Base-by-base conservation (phyloP, 345 rosid genomes). In the Alliaria petiolata region DNA sequence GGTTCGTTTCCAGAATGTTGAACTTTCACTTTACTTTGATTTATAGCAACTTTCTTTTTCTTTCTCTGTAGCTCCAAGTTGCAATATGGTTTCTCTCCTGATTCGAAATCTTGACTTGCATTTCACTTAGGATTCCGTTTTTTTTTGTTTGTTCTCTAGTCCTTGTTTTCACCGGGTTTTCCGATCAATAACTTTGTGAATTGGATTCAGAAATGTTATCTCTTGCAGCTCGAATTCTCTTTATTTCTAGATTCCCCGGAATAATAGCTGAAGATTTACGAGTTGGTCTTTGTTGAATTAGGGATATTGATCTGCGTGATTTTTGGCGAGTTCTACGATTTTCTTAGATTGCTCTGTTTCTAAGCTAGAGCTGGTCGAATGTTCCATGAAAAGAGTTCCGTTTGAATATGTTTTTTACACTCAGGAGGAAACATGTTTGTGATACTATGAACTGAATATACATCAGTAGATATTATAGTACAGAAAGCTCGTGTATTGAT, bases 1-100 rank as follows among this genome's bases (percentile, higher is more conserved):
- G 86, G 88, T 85, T 77, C 70, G 82, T 53, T 76, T 63, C 74
- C 31, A 68, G n/a, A n/a, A 13, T 63, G 33, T 34, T 69, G 12
- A 15, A 52, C 44, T 55, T 28, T n/a, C 61, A 17, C 47, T 31
- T 76, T 73, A 51, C 63, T 61, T n/a, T 28, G 43, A 55, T 67
- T 70, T 34, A 2, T 5, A 0, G 31, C 0, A 38, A 66, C 55
- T 65, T 57, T 47, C 22, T 33, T 52, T 11, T 49, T 50, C 6
- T 16, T 35, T 40, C 3, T 6, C 3, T 6, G 4, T 22, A 12
- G 46, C 5, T 34, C 45, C 8, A 39, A 57, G 5, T 34, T 46
- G 5, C 14, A 12, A 25, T 15, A 12, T 36, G 3, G 26, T 65
- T 35, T 66, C 50, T 66, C 50, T 67, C 43, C 31, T 38, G 60